Conservation (phyloP, 345 rosid genomes). For the Raphanus sativus region DNA sequence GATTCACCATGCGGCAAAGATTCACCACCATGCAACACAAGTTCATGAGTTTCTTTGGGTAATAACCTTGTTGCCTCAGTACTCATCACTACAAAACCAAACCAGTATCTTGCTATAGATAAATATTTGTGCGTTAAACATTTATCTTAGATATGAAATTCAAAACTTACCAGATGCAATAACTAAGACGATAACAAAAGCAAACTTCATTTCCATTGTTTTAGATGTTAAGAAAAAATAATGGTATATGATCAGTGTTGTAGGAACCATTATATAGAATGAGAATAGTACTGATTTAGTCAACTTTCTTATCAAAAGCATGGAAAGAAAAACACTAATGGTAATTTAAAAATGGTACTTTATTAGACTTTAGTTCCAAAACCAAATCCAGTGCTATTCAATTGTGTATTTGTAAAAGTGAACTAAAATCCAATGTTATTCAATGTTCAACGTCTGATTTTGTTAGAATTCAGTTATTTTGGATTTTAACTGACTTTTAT, state of each 20-base stretch:
- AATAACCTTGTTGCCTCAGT: neutral
- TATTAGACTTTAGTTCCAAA: too few species aligned
- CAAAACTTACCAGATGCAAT: neutral
- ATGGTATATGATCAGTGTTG: neutral
- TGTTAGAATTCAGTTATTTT: too few species aligned
- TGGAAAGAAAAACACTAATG: too few species aligned
- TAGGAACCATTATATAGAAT: neutral
- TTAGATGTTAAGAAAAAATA: neutral
- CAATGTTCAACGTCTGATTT: too few species aligned
- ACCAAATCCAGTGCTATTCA: too few species aligned
- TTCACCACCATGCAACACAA: neutral
- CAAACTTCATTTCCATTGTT: neutral
- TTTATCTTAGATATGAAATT: neutral
- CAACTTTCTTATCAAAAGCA: neutral
- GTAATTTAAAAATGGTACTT: too few species aligned
- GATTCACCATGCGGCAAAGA: neutral
- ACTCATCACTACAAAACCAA: neutral
- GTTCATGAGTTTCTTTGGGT: neutral
- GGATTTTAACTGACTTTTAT: too few species aligned
- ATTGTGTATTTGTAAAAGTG: too few species aligned
- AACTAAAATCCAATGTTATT: too few species aligned
- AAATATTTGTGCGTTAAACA: neutral
- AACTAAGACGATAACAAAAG: neutral
- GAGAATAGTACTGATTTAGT: neutral
- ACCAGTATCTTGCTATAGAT: neutral